Evolutionary conservation across 768 basidiomycete species (phyloP).

Genomic region (Boletales sp.): DNA sequence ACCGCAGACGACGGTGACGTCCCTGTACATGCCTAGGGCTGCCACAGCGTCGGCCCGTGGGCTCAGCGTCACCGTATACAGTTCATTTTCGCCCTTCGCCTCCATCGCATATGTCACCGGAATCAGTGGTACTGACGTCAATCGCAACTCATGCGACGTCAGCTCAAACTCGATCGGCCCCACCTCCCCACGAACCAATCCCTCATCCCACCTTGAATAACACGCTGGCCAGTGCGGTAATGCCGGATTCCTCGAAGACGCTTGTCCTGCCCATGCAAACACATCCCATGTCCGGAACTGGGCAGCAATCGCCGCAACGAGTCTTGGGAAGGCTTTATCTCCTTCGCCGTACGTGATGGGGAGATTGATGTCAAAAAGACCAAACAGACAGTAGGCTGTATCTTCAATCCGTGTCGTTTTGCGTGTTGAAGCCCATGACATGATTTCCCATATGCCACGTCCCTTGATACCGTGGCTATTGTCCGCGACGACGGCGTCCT

Average conservation of each 20-base stretch:
- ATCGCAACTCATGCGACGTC: conserved; percentile 10
- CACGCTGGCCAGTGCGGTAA: conserved; percentile 20
- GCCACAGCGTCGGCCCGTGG: neutral
- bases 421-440: conserved; percentile 30
- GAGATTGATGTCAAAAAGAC: conserved; percentile 23
- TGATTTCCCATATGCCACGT: conserved; percentile 20
- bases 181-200: conserved; percentile 1
- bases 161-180: conserved; percentile 17
- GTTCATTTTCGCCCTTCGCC: neutral
- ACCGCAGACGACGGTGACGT: conserved; percentile 16
- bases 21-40: conserved; percentile 6
- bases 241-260: conserved; percentile 15
- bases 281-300: conserved; percentile 18
- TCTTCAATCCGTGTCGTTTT: conserved; percentile 29
- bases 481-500: conserved; percentile 12
- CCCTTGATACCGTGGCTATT: conserved; percentile 17
- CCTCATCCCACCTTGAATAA: conserved; percentile 18
- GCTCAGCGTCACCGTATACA: conserved; percentile 13
- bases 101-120: conserved; percentile 11
- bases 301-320: conserved; percentile 18
- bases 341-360: conserved; percentile 31
- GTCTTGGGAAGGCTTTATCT: conserved; percentile 24
- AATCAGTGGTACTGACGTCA: conserved; percentile 21
- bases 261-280: conserved; percentile 23
- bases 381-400: conserved; percentile 25